Conservation (phyloP, 139 green algal genomes). For the Tetraselmis chui region DNA sequence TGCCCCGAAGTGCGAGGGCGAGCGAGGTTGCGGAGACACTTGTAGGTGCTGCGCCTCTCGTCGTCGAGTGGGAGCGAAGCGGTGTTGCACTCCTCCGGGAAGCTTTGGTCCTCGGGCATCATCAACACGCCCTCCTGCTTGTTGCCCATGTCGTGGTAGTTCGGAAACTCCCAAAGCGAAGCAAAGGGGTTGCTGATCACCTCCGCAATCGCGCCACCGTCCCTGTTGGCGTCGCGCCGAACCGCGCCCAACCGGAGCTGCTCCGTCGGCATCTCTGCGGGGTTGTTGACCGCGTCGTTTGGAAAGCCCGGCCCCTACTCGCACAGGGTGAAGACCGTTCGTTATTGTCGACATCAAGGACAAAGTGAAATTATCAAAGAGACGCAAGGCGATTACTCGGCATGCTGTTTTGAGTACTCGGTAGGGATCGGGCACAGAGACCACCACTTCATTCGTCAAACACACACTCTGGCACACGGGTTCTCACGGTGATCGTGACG, state of each 20-base stretch:
- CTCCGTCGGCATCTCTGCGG: slow-evolving; percentile 1
- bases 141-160: slow-evolving; percentile 11
- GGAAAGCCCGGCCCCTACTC: slow-evolving; percentile 8
- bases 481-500: slow-evolving; percentile 6
- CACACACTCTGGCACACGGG: too few relatives aligned
- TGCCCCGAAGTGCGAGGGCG: background rate
- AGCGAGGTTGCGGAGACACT: slow-evolving; percentile 2
- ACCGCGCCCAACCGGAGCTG: background rate
- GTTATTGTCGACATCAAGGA: too few relatives aligned
- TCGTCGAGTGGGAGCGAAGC: background rate
- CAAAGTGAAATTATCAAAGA: too few relatives aligned
- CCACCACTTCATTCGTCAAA: too few relatives aligned
- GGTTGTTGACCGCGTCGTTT: background rate
- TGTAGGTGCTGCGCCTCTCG: background rate
- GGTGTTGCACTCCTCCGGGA: background rate
- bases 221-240: background rate
- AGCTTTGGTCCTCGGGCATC: background rate
- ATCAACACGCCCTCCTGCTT: background rate
- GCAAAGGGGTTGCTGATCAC: slow-evolving; percentile 5
- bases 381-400: too few relatives aligned
- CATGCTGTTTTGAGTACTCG: too few relatives aligned
- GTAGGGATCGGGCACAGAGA: too few relatives aligned
- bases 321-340: too few relatives aligned
- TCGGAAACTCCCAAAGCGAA: slow-evolving; percentile 1
- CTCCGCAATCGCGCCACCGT: background rate